Evolutionary conservation across 139 green algal genomes (phyloP).

Genomic region (Haematococcus sp.): DNA sequence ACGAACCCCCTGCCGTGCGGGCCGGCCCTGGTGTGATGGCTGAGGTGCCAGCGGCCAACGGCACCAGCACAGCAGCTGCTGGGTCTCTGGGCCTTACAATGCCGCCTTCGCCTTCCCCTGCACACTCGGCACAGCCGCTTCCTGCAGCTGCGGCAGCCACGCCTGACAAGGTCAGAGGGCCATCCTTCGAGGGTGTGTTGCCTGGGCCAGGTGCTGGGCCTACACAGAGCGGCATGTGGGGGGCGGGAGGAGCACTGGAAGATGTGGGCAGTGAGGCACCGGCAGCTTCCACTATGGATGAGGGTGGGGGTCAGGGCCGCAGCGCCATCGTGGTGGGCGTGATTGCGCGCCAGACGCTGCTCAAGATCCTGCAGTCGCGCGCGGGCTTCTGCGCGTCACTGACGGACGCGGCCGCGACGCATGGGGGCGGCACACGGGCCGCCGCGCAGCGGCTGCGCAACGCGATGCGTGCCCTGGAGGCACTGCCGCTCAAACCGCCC

Average conservation of each 20-base stretch:
- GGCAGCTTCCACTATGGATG: not conserved
- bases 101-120: no score
- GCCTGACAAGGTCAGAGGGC: no score
- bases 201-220: no score
- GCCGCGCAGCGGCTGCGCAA: not conserved
- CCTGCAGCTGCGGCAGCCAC: no score
- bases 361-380: constrained; percentile 1
- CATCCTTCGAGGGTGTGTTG: no score
- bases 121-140: no score
- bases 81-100: no score
- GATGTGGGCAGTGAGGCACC: not conserved
- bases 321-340: not conserved
- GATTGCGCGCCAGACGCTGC: not conserved
- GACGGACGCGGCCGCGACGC: not conserved
- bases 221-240: no score
- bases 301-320: not conserved
- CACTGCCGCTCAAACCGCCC: not conserved
- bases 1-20: no score
- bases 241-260: not conserved
- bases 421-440: not conserved
- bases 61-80: no score
- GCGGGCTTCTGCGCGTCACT: constrained; percentile 2
- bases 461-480: not conserved
- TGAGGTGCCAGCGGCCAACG: no score
- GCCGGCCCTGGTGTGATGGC: no score